Evolutionary conservation across 1,284 basidiomycete species (phyloP).

Genomic region (Ustilago bromivora): DNA sequence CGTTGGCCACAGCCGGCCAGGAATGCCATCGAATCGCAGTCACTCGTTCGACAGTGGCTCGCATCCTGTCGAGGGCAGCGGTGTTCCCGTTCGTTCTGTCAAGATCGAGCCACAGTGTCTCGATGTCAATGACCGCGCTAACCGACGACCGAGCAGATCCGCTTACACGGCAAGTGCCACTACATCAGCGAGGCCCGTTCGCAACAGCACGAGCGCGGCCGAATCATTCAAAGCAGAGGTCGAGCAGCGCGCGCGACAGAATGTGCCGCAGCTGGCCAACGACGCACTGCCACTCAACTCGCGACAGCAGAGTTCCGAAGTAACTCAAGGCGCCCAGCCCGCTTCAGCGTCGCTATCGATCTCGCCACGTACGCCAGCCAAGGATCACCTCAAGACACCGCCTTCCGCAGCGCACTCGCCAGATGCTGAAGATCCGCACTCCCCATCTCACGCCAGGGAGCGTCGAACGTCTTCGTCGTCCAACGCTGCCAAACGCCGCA

Average conservation of each 20-base stretch:
- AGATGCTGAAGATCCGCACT: constrained; percentile 15
- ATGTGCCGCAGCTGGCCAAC: constrained; percentile 19
- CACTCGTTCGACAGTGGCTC: constrained; percentile 46
- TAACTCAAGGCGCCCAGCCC: background rate
- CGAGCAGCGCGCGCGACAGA: constrained; percentile 33
- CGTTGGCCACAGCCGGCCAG: constrained; percentile 10
- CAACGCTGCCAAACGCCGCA: constrained; percentile 29
- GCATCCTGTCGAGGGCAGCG: constrained; percentile 69
- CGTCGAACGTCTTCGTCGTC: constrained; percentile 39
- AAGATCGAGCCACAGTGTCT: constrained; percentile 65
- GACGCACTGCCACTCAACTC: constrained; percentile 23
- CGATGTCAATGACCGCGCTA: constrained; percentile 39
- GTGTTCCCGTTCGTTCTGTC: constrained; percentile 70
- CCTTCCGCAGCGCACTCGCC: constrained; percentile 17
- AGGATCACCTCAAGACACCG: constrained; percentile 4
- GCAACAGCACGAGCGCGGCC: constrained; percentile 25
- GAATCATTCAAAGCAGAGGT: constrained; percentile 47
- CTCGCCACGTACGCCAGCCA: constrained; percentile 12
- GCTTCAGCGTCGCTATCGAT: background rate
- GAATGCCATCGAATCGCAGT: constrained; percentile 13
- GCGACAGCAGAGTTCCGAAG: background rate
- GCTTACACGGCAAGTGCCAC: constrained; percentile 28
- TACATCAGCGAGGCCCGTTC: constrained; percentile 14
- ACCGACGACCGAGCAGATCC: constrained; percentile 20
- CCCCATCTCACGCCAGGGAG: constrained; percentile 12